Evolutionary conservation across 2,329 filamentous ascomycete species (phyloP), one percentile per base, ranked within the genome.

Genomic region (Colletotrichum caudatum): DNA sequence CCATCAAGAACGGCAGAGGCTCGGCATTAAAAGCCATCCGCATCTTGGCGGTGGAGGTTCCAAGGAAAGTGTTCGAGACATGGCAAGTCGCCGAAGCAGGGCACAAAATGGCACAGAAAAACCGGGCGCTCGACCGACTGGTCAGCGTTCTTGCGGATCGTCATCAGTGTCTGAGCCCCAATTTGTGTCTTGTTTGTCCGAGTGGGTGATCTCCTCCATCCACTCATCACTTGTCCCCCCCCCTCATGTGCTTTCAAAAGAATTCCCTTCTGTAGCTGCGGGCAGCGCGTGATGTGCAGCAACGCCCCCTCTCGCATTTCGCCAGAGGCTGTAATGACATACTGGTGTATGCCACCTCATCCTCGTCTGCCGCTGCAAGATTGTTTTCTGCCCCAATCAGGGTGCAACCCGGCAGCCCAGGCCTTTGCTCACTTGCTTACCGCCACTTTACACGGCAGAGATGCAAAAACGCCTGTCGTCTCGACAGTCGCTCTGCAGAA

Each of bases 341-440:
- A 58, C 51, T 53, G 51, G 58, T 46, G 44, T 51, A 58, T 62
- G 44, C 65, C 59, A 57, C 59, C 39, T 50, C 26, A n/a, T 29
- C 20, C 39, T 61, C 51, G 20, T 39, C 48, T 48, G 39, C 53
- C 37, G 65, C 65, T 71, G 69, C 69, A 51, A 71, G 65, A 71
- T 71, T 59, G 69, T 69, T 69, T 59, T 69, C 54, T 33, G 65
- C 53, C 48, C 69, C 65, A 41, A 66, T 54, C 64, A 69, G 39
- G 54, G 46, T 64, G 65, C 58, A 64, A 56, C 53, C 53, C 64
- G 59, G 53, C 69, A 69, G 37, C 37, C 64, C 53, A 65, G 46
- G 60, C 37, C 33, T 64, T 64, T 69, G 35, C 46, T 71, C 64
- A 69, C 65, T 64, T 69, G 51, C 59, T 71, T 71, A 71, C 69